Evolutionary conservation across 176 grass and related monocot genomes (phyloP).

Genomic region (Thalia dealbata): DNA sequence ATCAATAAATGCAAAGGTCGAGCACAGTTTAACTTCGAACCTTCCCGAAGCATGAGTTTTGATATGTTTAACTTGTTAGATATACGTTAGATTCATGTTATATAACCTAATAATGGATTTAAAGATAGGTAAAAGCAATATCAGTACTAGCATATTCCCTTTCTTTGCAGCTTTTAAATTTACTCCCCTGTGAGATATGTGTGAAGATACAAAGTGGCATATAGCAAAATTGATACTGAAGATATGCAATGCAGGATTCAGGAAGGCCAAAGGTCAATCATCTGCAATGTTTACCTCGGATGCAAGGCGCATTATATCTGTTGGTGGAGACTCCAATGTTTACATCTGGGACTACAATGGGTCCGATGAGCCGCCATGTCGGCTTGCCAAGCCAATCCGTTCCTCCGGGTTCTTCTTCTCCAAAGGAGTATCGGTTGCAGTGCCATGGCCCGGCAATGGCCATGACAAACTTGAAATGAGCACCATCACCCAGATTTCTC

Average conservation of each 20-base stretch:
- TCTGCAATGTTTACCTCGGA: conserved; percentile 63
- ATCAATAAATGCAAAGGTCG: conserved; percentile 68
- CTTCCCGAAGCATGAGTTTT: no score
- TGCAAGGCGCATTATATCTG: conserved; percentile 57
- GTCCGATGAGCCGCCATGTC: neutral
- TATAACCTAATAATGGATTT: no score
- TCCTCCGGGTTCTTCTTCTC: conserved; percentile 65
- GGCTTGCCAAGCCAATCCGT: conserved; percentile 28
- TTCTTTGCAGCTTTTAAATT: neutral
- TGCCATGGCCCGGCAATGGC: conserved; percentile 48
- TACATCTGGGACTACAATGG: conserved; percentile 57
- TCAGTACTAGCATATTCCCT: neutral
- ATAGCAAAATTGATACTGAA: neutral
- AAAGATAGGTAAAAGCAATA: no score
- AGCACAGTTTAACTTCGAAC: neutral
- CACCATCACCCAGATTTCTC: conserved; percentile 1
- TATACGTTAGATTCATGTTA: no score
- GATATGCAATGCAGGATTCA: conserved; percentile 31
- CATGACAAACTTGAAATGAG: neutral
- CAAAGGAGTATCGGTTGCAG: conserved; percentile 38
- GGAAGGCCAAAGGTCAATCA: conserved; percentile 52
- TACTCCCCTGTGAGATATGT: neutral
- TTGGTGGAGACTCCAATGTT: conserved; percentile 55
- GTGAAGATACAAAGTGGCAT: neutral
- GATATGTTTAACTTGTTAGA: no score